Evolutionary conservation across 345 rosid species (phyloP), one percentile per base, ranked within the genome.

Genomic region (Cochlearia excelsa): DNA sequence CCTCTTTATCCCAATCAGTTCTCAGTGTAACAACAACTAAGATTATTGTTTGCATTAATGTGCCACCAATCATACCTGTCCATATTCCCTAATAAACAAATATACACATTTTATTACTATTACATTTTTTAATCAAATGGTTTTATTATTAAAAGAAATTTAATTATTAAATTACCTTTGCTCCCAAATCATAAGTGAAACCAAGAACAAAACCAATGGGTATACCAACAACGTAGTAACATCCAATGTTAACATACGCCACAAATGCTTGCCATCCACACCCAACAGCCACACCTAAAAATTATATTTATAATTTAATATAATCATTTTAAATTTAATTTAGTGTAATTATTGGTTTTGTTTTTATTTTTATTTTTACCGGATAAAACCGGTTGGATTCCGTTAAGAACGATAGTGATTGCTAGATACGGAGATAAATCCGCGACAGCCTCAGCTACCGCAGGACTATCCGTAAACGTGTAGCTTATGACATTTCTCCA

Each of bases 181-280:
- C 88, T 48, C 88, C 90, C n/a, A 83, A 63, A 35, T 78, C 75
- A 43, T 72, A 79, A n/a, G 72, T 75, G 54, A 88, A 85, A 33
- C 86, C 93, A 51, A 85, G 82, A 66, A 88, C 62, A 11, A 66
- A 77, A 3, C 93, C 96, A 1, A 84, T 29, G 0, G 92, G 97
- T 11, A 84, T 52, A 30, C 91, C 91, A 5, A 86, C 62, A n/a
- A 86, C 0, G 76, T 84, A 84, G 69, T 84, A 90, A 44, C 95
- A 84, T 16, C 84, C 95, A 3, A 86, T 76, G 47, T 86, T 90
- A 0, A 90, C 91, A 16, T 81, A 90, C 0, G 97, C 97, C 6
- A 90, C 92, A 74, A 82, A 78, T 9, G 95, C 87, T 66, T 89
- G 91, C 95, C 97, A 86, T 37, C 94, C 91, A 56, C 91, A 84